Conservation (phyloP, 2,329 filamentous ascomycete genomes). For the Xylaria polymorpha region DNA sequence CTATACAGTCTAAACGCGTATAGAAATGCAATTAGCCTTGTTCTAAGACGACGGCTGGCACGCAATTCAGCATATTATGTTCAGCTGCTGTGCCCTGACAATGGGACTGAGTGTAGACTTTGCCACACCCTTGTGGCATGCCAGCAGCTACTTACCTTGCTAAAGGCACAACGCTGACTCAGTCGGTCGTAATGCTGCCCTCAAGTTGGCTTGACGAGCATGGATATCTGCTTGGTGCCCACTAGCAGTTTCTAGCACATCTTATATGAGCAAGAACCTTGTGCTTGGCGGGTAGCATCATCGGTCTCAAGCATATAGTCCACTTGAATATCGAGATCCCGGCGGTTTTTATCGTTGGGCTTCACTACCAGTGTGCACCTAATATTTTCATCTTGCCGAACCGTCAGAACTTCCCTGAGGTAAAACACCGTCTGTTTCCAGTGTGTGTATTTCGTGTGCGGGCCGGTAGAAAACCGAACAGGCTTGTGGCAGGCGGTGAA, state of each 20-base stretch:
- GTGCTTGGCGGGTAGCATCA: constrained; percentile 74
- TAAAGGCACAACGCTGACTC: constrained; percentile 14
- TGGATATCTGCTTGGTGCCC: neutral
- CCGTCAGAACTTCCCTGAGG: constrained; percentile 90
- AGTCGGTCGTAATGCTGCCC: neutral
- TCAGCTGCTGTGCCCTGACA: constrained; percentile 5
- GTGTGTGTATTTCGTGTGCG: constrained; percentile 99
- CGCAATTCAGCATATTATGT: neutral
- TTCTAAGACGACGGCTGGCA: constrained; percentile 14
- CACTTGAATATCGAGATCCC: constrained; percentile 92
- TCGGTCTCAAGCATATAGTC: constrained; percentile 82
- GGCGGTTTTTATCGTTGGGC: constrained; percentile 93
- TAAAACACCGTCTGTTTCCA: constrained; percentile 99
- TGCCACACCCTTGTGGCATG: constrained; percentile 2
- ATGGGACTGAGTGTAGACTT: neutral
- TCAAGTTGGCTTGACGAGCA: constrained; percentile 10
- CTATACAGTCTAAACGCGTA: constrained; percentile 22
- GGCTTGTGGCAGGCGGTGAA: constrained; percentile 99
- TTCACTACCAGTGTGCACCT: constrained; percentile 79
- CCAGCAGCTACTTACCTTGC: constrained; percentile 5
- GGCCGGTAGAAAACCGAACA: constrained; percentile 94
- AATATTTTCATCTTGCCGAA: constrained; percentile 86
- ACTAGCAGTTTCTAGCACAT: constrained; percentile 65
- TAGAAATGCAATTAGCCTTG: constrained; percentile 17
- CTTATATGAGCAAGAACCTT: constrained; percentile 83